A percentile compares a stretch with the other conserved stretches of the same genome.
These are phyloP conservation scores for Cucumis hystrix DNA, from an alignment of 306 rosid species.

Conservation along the genomic window DNA sequence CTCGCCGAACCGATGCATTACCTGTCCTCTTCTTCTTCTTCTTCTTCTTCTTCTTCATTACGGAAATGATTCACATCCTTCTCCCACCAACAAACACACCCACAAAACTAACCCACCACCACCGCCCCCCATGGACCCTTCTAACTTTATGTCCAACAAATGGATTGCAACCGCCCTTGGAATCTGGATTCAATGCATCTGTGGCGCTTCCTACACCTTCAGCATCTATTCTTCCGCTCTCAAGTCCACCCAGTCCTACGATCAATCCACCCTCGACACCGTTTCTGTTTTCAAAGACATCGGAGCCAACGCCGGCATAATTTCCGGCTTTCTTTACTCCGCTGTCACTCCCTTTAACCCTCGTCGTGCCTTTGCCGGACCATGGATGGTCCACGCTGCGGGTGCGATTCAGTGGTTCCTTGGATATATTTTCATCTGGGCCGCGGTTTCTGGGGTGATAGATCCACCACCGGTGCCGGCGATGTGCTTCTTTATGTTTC, in stretches of 20 bases:
- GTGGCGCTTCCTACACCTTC: conserved; percentile 83
- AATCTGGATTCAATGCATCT: conserved; percentile 75
- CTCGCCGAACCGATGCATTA: too few relatives aligned
- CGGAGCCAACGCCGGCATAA: conserved; percentile 70
- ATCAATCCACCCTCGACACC: conserved; percentile 82
- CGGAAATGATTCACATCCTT: background rate
- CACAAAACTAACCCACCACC: background rate
- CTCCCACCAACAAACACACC: background rate
- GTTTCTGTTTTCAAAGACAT: conserved; percentile 92
- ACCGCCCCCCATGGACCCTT: conserved; percentile 2
- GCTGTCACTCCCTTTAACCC: conserved; percentile 25
- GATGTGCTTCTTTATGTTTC: conserved; percentile 55
- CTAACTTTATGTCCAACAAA: conserved; percentile 16
- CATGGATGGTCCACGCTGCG: conserved; percentile 48
- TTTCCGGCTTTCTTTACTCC: conserved; percentile 71
- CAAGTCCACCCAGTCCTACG: conserved; percentile 60
- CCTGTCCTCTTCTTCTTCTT: too few relatives aligned
- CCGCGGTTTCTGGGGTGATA: conserved; percentile 51
- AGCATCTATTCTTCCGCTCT: conserved; percentile 64
- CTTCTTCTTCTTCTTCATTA: background rate
- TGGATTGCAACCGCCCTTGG: conserved; percentile 56
- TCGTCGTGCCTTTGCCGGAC: conserved; percentile 21
- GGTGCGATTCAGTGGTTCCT: conserved; percentile 51
- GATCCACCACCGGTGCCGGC: conserved; percentile 43
- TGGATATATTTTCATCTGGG: conserved; percentile 67